Conservation (phyloP, 2,329 filamentous ascomycete species). For the Talaromyces rugulosus region DNA sequence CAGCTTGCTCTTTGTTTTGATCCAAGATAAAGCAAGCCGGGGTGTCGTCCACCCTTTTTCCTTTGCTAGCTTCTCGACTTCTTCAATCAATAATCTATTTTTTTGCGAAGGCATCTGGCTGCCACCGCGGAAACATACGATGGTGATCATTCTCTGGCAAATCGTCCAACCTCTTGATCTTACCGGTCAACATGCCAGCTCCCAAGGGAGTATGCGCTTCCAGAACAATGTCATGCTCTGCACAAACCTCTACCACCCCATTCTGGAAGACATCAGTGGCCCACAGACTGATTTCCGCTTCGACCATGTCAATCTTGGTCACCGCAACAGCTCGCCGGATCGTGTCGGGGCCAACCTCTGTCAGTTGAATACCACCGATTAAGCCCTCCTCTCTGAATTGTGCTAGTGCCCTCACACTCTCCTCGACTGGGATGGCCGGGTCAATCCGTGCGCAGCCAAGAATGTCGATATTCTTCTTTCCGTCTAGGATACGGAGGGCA, state of each 20-base stretch:
- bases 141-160: slow-evolving; percentile 47
- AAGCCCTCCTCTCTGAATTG: slow-evolving; percentile 40
- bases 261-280: slow-evolving; percentile 55
- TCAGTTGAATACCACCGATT: slow-evolving; percentile 40
- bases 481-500: slow-evolving; percentile 44
- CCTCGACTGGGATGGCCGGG: slow-evolving; percentile 45
- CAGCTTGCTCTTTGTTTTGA: slow-evolving; percentile 25
- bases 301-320: slow-evolving; percentile 55
- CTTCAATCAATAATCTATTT: slow-evolving; percentile 47
- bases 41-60: slow-evolving; percentile 39
- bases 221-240: slow-evolving; percentile 54
- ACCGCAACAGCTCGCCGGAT: slow-evolving; percentile 42
- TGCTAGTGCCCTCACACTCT: slow-evolving; percentile 36
- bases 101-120: slow-evolving; percentile 46
- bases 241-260: slow-evolving; percentile 53
- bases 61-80: slow-evolving; percentile 42
- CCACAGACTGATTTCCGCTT: slow-evolving; percentile 59
- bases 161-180: slow-evolving; percentile 44
- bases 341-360: slow-evolving; percentile 41
- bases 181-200: slow-evolving; percentile 52
- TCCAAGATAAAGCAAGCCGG: slow-evolving; percentile 50
- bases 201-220: slow-evolving; percentile 59
- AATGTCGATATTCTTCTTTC: slow-evolving; percentile 50
- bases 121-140: slow-evolving; percentile 44
- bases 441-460: slow-evolving; percentile 59